Evolutionary conservation across 2,329 filamentous ascomycete genomes (phyloP), one percentile per base, ranked within the genome.

Genomic region (Calonectria hawksworthii): DNA sequence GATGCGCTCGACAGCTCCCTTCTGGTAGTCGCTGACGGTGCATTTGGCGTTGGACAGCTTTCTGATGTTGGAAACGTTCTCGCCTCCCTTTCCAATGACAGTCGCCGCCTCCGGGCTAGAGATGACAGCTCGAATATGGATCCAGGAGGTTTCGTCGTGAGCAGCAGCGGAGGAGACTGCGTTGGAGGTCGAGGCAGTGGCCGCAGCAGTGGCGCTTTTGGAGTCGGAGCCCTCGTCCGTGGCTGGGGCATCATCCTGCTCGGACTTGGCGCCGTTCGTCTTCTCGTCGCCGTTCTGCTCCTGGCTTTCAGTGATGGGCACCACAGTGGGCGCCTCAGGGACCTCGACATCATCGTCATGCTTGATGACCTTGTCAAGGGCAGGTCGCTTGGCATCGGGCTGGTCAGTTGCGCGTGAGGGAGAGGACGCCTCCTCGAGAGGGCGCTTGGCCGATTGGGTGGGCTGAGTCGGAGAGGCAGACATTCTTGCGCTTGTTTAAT

Each of bases 11-110:
- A 99, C 96, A 70, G 97, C 97, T 79, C 97, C 97, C 83, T 98
- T 95, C 80, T 98, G 95, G 83, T 99, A 99, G 87, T 99, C 97
- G 88, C 96, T 98, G 80, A 99, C 97, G 63, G 97, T 99, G 89
- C 97, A 99, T 88, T 99, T 99, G 79, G 97, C 97, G 81, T 96
- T 96, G 68, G 97, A 98, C 87, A 98, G 90, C 84, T 95, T 95
- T 80, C 97, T 93, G 83, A 99, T 99, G 87, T 98, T 95, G 80
- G 96, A 98, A 63, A 99, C 97, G 83, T 99, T 99, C 89, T 99
- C 97, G 84, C 97, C 97, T 77, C 96, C 96, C 88, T 99, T 99
- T 83, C 97, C 97, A 86, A 99, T 99, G 79, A 98, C 95, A 64
- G 97, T 99, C 50, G 97, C 97, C 79, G 97, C 97, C 86, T 99